Conservation (phyloP, 1,284 basidiomycete species). For the Malassezia furfur region DNA sequence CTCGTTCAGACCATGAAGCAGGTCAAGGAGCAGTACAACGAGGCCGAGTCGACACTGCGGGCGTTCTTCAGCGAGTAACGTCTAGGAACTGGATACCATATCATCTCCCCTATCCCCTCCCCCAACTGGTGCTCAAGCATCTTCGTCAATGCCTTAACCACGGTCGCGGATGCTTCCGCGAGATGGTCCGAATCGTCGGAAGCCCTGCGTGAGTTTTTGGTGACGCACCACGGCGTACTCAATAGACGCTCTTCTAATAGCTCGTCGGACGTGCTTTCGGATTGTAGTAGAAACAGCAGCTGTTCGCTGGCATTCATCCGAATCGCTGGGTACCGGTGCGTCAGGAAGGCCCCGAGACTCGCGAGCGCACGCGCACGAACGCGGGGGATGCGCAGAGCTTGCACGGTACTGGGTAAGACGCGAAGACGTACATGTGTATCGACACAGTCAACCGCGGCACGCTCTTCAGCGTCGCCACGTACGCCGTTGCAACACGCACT, state of each 20-base stretch:
- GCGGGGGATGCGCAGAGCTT: neutral
- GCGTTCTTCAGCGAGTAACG: slow-evolving; percentile 46
- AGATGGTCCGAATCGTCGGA: neutral
- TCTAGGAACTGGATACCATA: neutral
- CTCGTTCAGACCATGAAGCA: slow-evolving; percentile 24
- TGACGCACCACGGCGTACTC: slow-evolving; percentile 2
- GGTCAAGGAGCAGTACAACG: slow-evolving; percentile 36
- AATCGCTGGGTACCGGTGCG: slow-evolving; percentile 12
- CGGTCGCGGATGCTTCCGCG: neutral
- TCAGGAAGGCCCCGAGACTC: neutral
- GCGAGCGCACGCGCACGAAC: neutral
- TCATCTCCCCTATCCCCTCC: no score
- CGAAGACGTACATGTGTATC: slow-evolving; percentile 8
- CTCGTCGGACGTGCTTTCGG: neutral
- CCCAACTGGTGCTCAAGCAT: neutral
- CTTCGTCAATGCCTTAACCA: neutral
- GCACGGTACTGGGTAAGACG: slow-evolving; percentile 3
- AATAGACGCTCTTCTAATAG: slow-evolving; percentile 3
- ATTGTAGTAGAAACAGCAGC: slow-evolving; percentile 3
- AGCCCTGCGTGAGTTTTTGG: neutral
- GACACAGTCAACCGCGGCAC: slow-evolving; percentile 6
- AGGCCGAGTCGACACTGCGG: slow-evolving; percentile 43
- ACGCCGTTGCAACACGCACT: neutral
- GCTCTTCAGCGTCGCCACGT: slow-evolving; percentile 4
- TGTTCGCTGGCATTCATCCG: slow-evolving; percentile 14